Percentiles rank a stretch among this genome's conserved stretches.
Evolutionary conservation across 1,284 basidiomycete genomes (phyloP).

Genomic region (Ceratobasidium sp.): DNA sequence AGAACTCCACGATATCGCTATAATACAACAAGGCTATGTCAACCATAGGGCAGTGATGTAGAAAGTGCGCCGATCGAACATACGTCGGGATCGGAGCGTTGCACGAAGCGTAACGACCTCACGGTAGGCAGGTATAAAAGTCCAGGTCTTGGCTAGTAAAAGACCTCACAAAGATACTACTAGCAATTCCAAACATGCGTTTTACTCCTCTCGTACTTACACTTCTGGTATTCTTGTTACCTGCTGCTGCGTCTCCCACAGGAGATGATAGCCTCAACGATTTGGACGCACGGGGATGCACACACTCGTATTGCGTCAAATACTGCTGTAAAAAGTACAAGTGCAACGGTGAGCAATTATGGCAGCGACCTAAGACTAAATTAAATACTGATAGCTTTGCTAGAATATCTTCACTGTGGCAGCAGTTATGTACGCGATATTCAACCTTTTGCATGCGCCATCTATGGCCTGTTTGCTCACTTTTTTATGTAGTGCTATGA

Average conservation of each 20-base stretch:
- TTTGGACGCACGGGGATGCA: conserved; percentile 2
- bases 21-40: too few relatives aligned
- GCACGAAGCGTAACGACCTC: too few relatives aligned
- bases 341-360: conserved; percentile 2
- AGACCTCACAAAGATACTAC: too few relatives aligned
- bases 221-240: not conserved
- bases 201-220: not conserved
- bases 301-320: not conserved
- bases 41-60: too few relatives aligned
- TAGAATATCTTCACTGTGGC: not conserved
- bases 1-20: too few relatives aligned
- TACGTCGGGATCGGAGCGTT: too few relatives aligned
- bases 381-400: not conserved
- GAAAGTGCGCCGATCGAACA: too few relatives aligned
- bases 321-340: not conserved
- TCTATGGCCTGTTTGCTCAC: too few relatives aligned
- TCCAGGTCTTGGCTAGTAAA: too few relatives aligned
- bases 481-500: too few relatives aligned
- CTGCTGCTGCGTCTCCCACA: conserved; percentile 2
- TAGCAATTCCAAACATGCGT: not conserved
- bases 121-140: too few relatives aligned
- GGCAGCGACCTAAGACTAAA: not conserved
- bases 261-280: not conserved
- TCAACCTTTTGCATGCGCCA: too few relatives aligned
- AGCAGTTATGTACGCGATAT: not conserved